Conservation (phyloP, 208 protist species). For the Leishmania lainsoni region DNA sequence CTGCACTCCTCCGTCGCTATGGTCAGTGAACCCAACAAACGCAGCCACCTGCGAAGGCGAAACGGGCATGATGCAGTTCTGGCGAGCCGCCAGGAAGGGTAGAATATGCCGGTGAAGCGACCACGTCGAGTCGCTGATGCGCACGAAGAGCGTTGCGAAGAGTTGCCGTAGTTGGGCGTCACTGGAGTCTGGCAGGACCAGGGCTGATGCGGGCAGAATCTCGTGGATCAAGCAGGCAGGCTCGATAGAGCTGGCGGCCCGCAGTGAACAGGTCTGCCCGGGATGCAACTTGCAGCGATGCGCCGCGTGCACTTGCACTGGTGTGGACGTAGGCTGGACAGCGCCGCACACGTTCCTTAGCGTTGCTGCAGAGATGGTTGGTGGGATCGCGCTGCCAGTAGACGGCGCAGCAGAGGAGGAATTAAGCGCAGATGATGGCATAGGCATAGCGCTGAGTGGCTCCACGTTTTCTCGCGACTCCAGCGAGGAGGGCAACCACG, state of each 20-base stretch:
- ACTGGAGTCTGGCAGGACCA: constrained; percentile 10
- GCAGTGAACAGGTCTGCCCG: neutral
- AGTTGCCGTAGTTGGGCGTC: constrained; percentile 4
- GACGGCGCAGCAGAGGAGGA: neutral
- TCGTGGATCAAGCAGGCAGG: neutral
- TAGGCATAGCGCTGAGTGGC: neutral
- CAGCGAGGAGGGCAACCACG: neutral
- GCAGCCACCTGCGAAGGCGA: neutral
- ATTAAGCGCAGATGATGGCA: neutral
- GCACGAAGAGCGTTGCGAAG: constrained; percentile 4
- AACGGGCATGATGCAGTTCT: constrained; percentile 7
- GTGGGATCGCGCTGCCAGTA: neutral
- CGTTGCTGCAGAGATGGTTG: neutral
- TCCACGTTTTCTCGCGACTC: neutral
- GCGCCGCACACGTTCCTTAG: neutral
- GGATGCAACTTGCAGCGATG: neutral
- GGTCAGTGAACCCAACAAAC: constrained; percentile 3
- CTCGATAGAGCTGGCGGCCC: neutral
- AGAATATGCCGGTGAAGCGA: constrained; percentile 15
- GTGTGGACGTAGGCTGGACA: neutral
- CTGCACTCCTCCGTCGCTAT: neutral
- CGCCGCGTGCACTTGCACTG: neutral
- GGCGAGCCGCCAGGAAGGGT: constrained; percentile 18
- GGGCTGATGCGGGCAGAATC: neutral
- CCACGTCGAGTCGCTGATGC: neutral